Evolutionary conservation across 164 flowering plant genomes (phyloP), one percentile per base, ranked within the genome.

Genomic region (Santalum album): DNA sequence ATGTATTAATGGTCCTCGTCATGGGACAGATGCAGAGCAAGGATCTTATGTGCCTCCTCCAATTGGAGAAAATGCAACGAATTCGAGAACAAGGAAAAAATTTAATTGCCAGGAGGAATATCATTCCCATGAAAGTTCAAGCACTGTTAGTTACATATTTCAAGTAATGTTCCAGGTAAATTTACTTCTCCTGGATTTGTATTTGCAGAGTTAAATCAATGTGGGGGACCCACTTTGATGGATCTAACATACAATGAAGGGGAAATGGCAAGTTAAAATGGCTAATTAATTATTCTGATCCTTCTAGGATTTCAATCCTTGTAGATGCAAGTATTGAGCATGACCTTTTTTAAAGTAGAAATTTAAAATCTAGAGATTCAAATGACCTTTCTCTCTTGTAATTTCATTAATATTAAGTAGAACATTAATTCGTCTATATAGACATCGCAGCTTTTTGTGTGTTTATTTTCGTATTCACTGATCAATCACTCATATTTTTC

Each of bases 91-190:
- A 24, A 56, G 42, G 56, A 50, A 48, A 11, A n/a, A 7, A 24
- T 42, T 38, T 2, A 35, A 7, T 42, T 17, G 38, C 50, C 53
- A 27, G 11, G 56, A 52, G 22, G 50, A 49, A 36, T 25, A 21
- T 23, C 12, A 35, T 54, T 35, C 15, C 39, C 40, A 25, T 23
- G 57, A 45, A 40, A 49, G 51, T 23, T 36, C 59, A 21, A 25
- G 49, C 27, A 19, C 55, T 38, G 36, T 22, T 19, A 40, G 43
- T 40, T 53, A 55, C 54, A 18, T 63, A 27, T 69, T 73, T 56
- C 64, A 69, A 55, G 52, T 66, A 22, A 5, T 73, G 19, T 73
- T 66, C 52, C 74, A 73, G 77, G 77, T 73, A 53, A 3, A 22
- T 27, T 5, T 50, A 49, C 9, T 29, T 9, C 34, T 29, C 34